Evolutionary conservation across 768 basidiomycete species (phyloP), one percentile per base, ranked within the genome.

Genomic region (Hygrophorus russula): DNA sequence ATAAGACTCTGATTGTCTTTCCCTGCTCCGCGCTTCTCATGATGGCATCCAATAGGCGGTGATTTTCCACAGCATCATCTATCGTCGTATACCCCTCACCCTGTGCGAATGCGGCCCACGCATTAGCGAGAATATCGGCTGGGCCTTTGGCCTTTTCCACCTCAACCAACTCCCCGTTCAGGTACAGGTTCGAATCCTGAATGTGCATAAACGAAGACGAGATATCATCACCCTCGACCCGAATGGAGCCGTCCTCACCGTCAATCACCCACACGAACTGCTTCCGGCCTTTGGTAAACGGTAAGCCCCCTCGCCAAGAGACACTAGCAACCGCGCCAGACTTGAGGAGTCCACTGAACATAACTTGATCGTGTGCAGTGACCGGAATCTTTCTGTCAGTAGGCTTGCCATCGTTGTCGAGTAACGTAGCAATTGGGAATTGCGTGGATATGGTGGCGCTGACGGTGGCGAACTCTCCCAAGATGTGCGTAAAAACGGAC

Each of bases 231-330:
- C 45, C 45, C 38, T 62, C 56, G 0, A 64, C 13, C 5, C 48
- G 35, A 33, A 62, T 59, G 5, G 49, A 48, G 0, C 61, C 62
- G 1, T 60, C 55, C 34, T 63, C 62, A 4, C 63, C 64, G 20
- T 64, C 59, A 24, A 65, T 64, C 43, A 54, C 50, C 63, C 63
- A 65, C 5, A 51, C 30, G 18, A 67, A 51, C 2, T 53, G 49
- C 15, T 43, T 51, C 18, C 59, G 48, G 2, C 59, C 61, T 2
- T 46, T 46, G 7, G 53, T 49, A 2, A 45, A 42, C 5, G 41
- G 24, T 7, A 24, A 24, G 24, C 59, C 62, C 0, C 45, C 45
- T 10, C 58, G 53, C 51, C 55, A 58, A 19, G 49, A 50, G 7
- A 61, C 45, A 27, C 49, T 60, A 13, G 52, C 56, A 0, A 63